Evolutionary conservation across 306 rosid genomes (phyloP).

Genomic region (Gastrolobium bilobum): DNA sequence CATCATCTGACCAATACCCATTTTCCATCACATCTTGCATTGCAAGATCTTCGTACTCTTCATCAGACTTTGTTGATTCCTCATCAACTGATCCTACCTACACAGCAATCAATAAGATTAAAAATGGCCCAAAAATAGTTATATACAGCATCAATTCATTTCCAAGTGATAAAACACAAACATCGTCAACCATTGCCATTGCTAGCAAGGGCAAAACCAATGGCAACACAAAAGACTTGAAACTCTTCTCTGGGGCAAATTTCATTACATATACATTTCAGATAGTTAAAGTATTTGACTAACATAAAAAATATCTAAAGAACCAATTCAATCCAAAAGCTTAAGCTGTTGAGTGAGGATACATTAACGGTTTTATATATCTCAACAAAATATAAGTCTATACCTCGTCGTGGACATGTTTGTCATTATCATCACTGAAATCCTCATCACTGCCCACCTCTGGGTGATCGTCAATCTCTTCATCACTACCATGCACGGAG

Average conservation of each 20-base stretch:
- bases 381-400: background rate
- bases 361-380: too few species aligned
- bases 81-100: conserved; percentile 97
- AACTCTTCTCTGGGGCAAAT: background rate
- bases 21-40: conserved; percentile 70
- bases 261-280: conserved; percentile 23
- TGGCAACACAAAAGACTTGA: conserved; percentile 13
- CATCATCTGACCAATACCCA: conserved; percentile 68
- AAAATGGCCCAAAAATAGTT: background rate
- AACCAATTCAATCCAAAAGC: too few species aligned
- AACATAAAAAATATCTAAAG: conserved; percentile 2
- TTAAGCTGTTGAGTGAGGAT: too few species aligned
- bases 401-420: conserved; percentile 80
- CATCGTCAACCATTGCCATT: conserved; percentile 2
- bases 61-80: conserved; percentile 94
- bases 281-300: background rate
- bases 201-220: conserved; percentile 20
- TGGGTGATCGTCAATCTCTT: conserved; percentile 84
- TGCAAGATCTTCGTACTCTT: conserved; percentile 94
- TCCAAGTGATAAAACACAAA: background rate
- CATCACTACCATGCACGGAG: conserved; percentile 95
- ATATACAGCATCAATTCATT: background rate
- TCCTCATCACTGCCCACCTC: conserved; percentile 91
- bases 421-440: conserved; percentile 71
- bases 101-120: background rate